Base-by-base conservation (phyloP, 1,139 yeast species). In the Saccharomycopsis hybrid region DNA sequence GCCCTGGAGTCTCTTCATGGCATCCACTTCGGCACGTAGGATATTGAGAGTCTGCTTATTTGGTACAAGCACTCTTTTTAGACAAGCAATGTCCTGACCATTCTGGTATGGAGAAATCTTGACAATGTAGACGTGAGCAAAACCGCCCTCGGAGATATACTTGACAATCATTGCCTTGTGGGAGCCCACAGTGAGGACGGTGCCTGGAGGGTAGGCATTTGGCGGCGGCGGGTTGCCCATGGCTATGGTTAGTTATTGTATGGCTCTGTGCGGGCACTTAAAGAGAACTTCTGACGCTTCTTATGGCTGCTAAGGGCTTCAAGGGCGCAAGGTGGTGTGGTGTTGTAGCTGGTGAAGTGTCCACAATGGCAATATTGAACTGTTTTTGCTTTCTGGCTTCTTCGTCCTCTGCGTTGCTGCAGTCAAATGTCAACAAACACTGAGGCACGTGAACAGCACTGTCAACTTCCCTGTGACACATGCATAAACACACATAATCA, bases 1-100 rank as follows among this genome's bases (percentile, higher is more conserved):
- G 2, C 94, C 95, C 51, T 82, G 71, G 49, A 92, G 71, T 46
- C 94, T 74, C 64, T 89, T 87, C 95, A 85, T 85, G 9, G 88
- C 87, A 58, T 83, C 92, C 4, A 85, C 94, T 62, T 85, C 95
- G 54, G 83, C 86, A 50, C 94, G 67, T 55, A 85, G 69, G 46
- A 79, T 77, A 56, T 78, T 77, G 60, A 85, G 70, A 33, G 85
- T 84, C 63, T 75, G 73, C 60, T 85, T 85, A 62, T 79, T 82
- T 24, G 89, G 88, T 3, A 84, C 90, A 13, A 76, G 77, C 9
- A 85, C 94, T 55, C 92, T 68, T 61, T 85, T 85, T 63, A 85
- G 71, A 65, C 94, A 85, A 1, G 84, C 90, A 1, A 74, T 60
- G 18, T 70, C 68, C 3, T 74, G 69, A 11, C 56, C 50, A 49